A percentile compares a stretch with the other conserved stretches of the same genome.
Conservation (phyloP, 2,329 filamentous ascomycete genomes). For the Cytospora piceae region DNA sequence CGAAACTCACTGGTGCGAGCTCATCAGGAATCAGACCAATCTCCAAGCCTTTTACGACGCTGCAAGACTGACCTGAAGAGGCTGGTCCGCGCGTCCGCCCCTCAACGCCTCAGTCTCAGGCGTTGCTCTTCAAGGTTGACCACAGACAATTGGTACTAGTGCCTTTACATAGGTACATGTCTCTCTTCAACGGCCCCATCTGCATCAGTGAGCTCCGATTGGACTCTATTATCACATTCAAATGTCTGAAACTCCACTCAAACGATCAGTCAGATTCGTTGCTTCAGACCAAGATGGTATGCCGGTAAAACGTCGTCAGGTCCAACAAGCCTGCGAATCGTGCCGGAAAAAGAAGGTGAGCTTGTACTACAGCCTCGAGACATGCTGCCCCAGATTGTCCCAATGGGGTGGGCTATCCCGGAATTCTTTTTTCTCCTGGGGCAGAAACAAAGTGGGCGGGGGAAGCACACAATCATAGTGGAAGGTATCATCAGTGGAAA, state of each 20-base stretch:
- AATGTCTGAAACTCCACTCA: conserved; percentile 20
- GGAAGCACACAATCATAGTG: conserved; percentile 27
- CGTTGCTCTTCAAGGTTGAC: not conserved
- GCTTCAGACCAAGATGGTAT: conserved; percentile 57
- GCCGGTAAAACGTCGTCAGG: conserved; percentile 63
- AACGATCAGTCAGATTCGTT: conserved; percentile 56
- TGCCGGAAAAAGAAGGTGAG: conserved; percentile 60
- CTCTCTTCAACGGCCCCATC: not conserved
- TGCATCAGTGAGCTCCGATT: conserved; percentile 9
- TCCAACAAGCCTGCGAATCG: conserved; percentile 58
- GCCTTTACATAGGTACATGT: not conserved
- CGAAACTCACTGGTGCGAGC: not conserved
- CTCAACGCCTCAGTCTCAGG: not conserved
- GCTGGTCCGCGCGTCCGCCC: not conserved
- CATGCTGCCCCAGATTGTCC: not conserved
- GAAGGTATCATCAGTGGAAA: not conserved
- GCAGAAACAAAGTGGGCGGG: too few species aligned
- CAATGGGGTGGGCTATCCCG: not conserved
- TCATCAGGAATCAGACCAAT: not conserved
- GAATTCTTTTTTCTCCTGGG: too few species aligned
- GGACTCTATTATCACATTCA: conserved; percentile 5
- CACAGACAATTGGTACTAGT: not conserved
- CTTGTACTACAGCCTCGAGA: not conserved
- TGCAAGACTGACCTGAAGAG: not conserved
- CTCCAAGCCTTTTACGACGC: not conserved